These are phyloP conservation scores for Exobasidium rhododendri DNA, from an alignment of 1,284 basidiomycete species.

Conservation along the genomic window DNA sequence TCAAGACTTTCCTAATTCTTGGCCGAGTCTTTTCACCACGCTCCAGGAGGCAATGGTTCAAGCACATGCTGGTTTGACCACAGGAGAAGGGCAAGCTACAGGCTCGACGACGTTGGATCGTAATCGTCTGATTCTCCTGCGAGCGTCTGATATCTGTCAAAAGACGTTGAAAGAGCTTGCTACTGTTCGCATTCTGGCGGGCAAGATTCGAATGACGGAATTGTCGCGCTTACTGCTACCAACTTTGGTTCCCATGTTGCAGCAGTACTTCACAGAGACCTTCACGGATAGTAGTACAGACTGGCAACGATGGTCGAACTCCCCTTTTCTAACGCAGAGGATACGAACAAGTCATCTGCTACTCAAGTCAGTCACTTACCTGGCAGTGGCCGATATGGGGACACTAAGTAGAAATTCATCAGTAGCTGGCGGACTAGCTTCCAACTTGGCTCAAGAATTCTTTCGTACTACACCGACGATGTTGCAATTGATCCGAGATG, in stretches of 20 bases:
- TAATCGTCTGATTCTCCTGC: conserved; percentile 31
- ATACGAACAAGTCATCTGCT: conserved; percentile 49
- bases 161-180: conserved; percentile 49
- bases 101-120: neutral
- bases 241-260: conserved; percentile 42
- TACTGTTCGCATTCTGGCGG: conserved; percentile 45
- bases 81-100: neutral
- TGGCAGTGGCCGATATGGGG: conserved; percentile 45
- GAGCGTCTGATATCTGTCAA: conserved; percentile 40
- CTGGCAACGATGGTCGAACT: conserved; percentile 34
- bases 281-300: conserved; percentile 21
- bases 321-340: conserved; percentile 29
- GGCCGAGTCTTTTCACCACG: conserved; percentile 43
- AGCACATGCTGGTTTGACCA: conserved; percentile 25
- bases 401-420: conserved; percentile 32
- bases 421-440: conserved; percentile 21
- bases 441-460: conserved; percentile 46
- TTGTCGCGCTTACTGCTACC: conserved; percentile 35
- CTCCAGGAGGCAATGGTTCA: conserved; percentile 41
- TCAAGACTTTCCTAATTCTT: conserved; percentile 46
- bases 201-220: conserved; percentile 52
- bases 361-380: conserved; percentile 40
- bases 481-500: conserved; percentile 34
- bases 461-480: conserved; percentile 44
- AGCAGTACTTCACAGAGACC: conserved; percentile 43